A percentile compares a stretch with the other conserved stretches of the same genome.
phyloP scores from a whole-genome alignment of 2,329 filamentous ascomycete genomes.

The Fusarium euwallaceae region DNA sequence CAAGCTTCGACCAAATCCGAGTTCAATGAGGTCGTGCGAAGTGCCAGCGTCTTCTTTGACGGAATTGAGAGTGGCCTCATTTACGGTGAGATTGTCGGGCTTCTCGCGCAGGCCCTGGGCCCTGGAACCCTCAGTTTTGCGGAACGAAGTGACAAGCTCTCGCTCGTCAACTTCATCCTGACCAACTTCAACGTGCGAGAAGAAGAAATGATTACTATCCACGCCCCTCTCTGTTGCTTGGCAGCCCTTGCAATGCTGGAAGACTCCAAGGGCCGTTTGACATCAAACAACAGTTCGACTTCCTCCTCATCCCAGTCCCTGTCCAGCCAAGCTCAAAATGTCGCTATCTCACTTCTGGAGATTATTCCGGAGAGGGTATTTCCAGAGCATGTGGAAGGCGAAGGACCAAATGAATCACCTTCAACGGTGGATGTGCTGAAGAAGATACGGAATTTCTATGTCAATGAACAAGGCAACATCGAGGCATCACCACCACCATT shows the following conservation, averaged over 20 bases:
- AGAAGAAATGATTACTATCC: constrained; percentile 92
- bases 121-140: constrained; percentile 58
- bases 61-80: constrained; percentile 95
- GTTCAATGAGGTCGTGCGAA: constrained; percentile 89
- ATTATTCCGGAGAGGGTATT: constrained; percentile 76
- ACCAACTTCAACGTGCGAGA: constrained; percentile 92
- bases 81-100: constrained; percentile 82
- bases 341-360: constrained; percentile 70
- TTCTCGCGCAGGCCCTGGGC: constrained; percentile 73
- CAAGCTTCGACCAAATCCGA: constrained; percentile 74
- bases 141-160: constrained; percentile 73
- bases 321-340: constrained; percentile 55
- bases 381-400: constrained; percentile 44
- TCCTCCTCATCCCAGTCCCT: constrained; percentile 49
- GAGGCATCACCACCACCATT: constrained; percentile 74
- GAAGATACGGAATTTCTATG: constrained; percentile 75
- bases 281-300: constrained; percentile 48
- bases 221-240: constrained; percentile 78
- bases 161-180: constrained; percentile 84
- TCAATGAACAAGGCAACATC: constrained; percentile 76
- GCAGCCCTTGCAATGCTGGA: constrained; percentile 75
- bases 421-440: constrained; percentile 67
- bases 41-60: constrained; percentile 96
- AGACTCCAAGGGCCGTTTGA: constrained; percentile 59
- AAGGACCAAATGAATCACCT: constrained; percentile 21